A percentile compares a stretch with the other conserved stretches of the same genome.
Conservation (phyloP, 345 rosid genomes). For the Brassica cretica region DNA sequence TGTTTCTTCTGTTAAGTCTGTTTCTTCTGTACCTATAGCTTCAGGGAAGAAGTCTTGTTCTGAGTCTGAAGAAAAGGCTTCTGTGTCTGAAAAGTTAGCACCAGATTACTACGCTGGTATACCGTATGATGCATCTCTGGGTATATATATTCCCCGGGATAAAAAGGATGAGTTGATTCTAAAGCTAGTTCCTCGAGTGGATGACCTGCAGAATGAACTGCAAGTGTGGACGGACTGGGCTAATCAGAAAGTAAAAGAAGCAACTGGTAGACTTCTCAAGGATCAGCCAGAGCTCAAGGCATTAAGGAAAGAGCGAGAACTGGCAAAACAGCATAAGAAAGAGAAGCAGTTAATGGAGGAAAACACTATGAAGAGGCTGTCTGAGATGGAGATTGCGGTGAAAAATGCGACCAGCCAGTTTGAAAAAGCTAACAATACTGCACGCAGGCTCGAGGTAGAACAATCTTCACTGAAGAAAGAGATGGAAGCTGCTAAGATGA, state of each 20-base stretch:
- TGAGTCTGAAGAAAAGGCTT: slow-evolving; percentile 31
- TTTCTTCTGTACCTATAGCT: slow-evolving; percentile 16
- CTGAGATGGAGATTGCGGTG: slow-evolving; percentile 82
- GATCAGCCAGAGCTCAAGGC: slow-evolving; percentile 85
- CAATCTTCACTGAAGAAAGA: slow-evolving; percentile 66
- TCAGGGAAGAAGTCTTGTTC: slow-evolving; percentile 25
- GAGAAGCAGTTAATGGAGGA: slow-evolving; percentile 79
- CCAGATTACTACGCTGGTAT: slow-evolving; percentile 48
- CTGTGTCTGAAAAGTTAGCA: slow-evolving; percentile 44
- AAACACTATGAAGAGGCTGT: slow-evolving; percentile 78
- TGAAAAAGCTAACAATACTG: slow-evolving; percentile 69
- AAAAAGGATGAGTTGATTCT: slow-evolving; percentile 39
- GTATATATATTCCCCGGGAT: slow-evolving; percentile 44
- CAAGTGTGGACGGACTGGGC: slow-evolving; percentile 98
- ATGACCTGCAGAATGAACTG: slow-evolving; percentile 54
- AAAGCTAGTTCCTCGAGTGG: slow-evolving; percentile 37
- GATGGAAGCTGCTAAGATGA: slow-evolving; percentile 74
- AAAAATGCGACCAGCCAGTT: slow-evolving; percentile 79
- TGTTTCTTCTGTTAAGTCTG: slow-evolving; percentile 24
- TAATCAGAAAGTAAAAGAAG: slow-evolving; percentile 95
- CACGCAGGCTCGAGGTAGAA: slow-evolving; percentile 79
- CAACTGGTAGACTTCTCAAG: slow-evolving; percentile 72
- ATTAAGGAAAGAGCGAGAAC: slow-evolving; percentile 81
- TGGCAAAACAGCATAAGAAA: slow-evolving; percentile 71
- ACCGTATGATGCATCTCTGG: slow-evolving; percentile 47